phyloP scores from a whole-genome alignment of 208 protist genomes.

The Leishmania tropica region DNA sequence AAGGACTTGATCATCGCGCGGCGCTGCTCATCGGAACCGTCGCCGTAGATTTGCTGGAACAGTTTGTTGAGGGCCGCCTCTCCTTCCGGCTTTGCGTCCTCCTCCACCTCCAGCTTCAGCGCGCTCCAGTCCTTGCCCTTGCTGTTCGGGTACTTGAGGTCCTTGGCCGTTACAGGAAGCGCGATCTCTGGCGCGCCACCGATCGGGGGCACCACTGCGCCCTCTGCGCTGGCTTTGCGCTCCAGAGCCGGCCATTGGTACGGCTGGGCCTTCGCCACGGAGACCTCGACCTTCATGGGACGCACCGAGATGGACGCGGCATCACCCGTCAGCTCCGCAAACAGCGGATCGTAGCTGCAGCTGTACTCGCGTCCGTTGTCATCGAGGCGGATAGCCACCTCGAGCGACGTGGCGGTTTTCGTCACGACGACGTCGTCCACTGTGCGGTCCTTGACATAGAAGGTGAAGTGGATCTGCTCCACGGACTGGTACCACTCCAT shows the following conservation, averaged over 20 bases:
- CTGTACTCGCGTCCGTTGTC: constrained; percentile 67
- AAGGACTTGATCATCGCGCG: constrained; percentile 97
- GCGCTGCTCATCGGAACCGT: constrained; percentile 89
- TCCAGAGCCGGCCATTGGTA: constrained; percentile 82
- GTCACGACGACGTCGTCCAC: constrained; percentile 61
- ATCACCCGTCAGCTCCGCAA: constrained; percentile 38
- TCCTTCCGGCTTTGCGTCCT: constrained; percentile 89
- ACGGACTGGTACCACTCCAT: constrained; percentile 92
- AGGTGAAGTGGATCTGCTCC: constrained; percentile 68
- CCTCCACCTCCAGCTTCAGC: constrained; percentile 77
- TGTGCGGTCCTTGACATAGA: constrained; percentile 83
- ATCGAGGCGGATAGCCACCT: constrained; percentile 66
- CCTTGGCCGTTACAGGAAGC: constrained; percentile 35
- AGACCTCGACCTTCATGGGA: constrained; percentile 91
- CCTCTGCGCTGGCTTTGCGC: constrained; percentile 15
- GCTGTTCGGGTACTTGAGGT: constrained; percentile 85
- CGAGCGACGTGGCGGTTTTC: constrained; percentile 36
- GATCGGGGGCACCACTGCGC: constrained; percentile 1
- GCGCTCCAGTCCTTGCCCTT: constrained; percentile 84
- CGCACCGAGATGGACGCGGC: constrained; percentile 48
- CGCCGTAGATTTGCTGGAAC: constrained; percentile 95
- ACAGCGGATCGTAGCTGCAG: constrained; percentile 71
- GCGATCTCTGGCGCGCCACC: constrained; percentile 6
- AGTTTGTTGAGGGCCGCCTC: constrained; percentile 91
- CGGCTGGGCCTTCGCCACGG: constrained; percentile 53